Base-by-base conservation (phyloP, 495 filamentous ascomycete genomes). In the Lepraria neglecta region DNA sequence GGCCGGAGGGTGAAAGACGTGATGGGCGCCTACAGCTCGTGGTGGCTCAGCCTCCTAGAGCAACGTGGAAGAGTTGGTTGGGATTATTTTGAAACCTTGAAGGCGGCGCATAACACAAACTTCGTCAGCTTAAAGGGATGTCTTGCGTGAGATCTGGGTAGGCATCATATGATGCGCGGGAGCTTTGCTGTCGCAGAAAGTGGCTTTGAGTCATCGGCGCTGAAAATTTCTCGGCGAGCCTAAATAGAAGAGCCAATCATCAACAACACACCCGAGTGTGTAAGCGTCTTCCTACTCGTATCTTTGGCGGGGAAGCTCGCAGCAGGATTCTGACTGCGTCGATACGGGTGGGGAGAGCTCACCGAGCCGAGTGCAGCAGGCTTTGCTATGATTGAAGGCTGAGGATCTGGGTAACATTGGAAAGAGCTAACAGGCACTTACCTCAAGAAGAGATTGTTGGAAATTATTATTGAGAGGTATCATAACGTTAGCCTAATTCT, bases 171-270 rank as follows among this genome's bases (percentile, higher is more conserved):
- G 58, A 58, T 58, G 56, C 5, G 47, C 33, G 35, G 47, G 46
- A 60, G 46, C 21, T 27, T 50, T 59, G 50, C 17, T 27, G 59
- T 42, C 38, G 56, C 47, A 52, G 61, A 27, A 59, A 47, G 30
- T 52, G n/a, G 33, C 38, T 53, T 65, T 65, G 63, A 65, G 63
- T 65, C 63, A 65, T 65, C 59, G 59, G 30, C 63, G 33, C 45
- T 51, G 47, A 48, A 51, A 45, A 52, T 58, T 38, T 58, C 56
- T 54, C 61, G 61, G 61, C 42, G 44, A 63, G 53, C 40, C 56
- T 58, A 63, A 58, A 63, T 42, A 58, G 12, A 33, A 58, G 58
- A 61, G 31, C 63, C 63, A 65, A 65, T 65, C 51, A 62, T 57
- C 10, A 24, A 51, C 42, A 45, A 54, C 33, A 6, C 38, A 30